Conservation (phyloP, 495 filamentous ascomycete genomes). For the Podospora appendiculata region DNA sequence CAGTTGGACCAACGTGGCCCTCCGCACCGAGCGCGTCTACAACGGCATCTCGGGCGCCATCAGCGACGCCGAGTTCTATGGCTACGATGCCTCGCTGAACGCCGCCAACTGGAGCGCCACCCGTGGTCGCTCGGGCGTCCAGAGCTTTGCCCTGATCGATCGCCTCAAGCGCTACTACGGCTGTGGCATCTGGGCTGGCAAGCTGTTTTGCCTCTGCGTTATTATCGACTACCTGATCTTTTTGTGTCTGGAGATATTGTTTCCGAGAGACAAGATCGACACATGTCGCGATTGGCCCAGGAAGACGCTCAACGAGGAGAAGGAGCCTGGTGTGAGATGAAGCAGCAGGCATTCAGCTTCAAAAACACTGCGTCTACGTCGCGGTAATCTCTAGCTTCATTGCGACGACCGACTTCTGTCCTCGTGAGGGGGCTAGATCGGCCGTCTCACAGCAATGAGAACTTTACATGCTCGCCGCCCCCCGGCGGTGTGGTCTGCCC, state of each 20-base stretch:
- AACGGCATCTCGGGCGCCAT: constrained; percentile 80
- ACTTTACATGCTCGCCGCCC: no score
- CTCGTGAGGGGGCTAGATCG: no score
- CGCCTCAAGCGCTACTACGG: constrained; percentile 93
- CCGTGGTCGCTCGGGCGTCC: constrained; percentile 64
- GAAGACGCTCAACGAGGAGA: constrained; percentile 38
- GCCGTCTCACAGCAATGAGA: no score
- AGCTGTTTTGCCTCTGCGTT: constrained; percentile 90
- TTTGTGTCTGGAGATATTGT: constrained; percentile 78
- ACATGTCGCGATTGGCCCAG: constrained; percentile 85
- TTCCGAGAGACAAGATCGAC: constrained; percentile 78
- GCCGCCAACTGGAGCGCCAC: constrained; percentile 59
- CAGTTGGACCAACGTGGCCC: constrained; percentile 90
- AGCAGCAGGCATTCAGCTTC: neutral
- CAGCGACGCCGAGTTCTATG: constrained; percentile 80
- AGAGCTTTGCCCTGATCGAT: constrained; percentile 88
- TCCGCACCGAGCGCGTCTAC: constrained; percentile 90
- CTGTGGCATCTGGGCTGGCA: constrained; percentile 99
- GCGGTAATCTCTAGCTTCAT: no score
- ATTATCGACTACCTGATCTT: constrained; percentile 90
- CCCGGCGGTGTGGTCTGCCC: no score
- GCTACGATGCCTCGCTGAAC: constrained; percentile 55
- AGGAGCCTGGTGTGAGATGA: neutral
- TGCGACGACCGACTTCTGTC: no score
- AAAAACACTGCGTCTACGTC: no score